A percentile compares a stretch with the other conserved stretches of the same genome.
These are phyloP conservation scores for Ceratobasidium sp. DNA, from an alignment of 1,284 basidiomycete genomes.

Conservation along the genomic window DNA sequence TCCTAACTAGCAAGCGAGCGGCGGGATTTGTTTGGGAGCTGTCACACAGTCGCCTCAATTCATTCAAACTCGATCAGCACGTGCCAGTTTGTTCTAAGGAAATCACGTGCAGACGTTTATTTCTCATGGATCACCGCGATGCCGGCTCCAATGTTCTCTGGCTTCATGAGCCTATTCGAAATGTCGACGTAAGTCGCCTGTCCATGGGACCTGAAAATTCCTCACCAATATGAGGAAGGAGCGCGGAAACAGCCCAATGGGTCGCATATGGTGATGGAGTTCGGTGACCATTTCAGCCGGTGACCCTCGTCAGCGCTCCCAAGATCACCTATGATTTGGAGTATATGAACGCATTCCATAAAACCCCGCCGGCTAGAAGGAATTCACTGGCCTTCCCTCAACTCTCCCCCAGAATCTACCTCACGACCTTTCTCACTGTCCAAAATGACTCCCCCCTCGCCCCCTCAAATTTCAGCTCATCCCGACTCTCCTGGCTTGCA, in stretches of 20 bases:
- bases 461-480: constrained; percentile 8
- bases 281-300: constrained; percentile 39
- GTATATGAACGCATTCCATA: constrained; percentile 18
- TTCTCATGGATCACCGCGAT: not conserved
- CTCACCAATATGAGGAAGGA: constrained; percentile 8
- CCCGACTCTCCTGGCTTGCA: constrained; percentile 35
- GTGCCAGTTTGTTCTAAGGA: constrained; percentile 10
- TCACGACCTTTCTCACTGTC: not conserved
- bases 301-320: not conserved
- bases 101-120: constrained; percentile 34
- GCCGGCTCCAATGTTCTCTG: constrained; percentile 20
- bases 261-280: constrained; percentile 2
- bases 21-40: constrained; percentile 40
- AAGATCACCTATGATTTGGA: constrained; percentile 30
- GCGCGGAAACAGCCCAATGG: not conserved
- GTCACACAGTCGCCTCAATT: constrained; percentile 18
- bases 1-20: constrained; percentile 20
- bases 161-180: constrained; percentile 20
- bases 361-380: constrained; percentile 23
- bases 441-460: constrained; percentile 23
- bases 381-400: not conserved
- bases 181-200: constrained; percentile 15
- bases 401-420: constrained; percentile 1
- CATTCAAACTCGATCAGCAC: constrained; percentile 25
- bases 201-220: not conserved